These are phyloP conservation scores for Xerocomellus chrysenteron DNA, from an alignment of 768 basidiomycete genomes.

Conservation along the genomic window DNA sequence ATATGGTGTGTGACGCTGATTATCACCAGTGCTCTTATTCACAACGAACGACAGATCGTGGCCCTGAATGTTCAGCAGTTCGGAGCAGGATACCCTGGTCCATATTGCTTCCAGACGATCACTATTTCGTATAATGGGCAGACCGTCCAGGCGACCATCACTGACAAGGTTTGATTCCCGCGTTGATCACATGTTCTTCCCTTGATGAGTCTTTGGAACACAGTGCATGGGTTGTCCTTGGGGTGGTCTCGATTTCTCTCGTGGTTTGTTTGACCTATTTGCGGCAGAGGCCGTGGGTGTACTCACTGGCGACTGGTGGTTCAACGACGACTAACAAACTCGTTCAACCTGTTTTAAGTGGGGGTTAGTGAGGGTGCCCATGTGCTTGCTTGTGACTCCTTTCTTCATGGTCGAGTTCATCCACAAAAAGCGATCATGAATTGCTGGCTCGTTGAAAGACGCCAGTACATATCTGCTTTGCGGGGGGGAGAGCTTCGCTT, in stretches of 20 bases:
- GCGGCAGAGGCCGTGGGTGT: conserved; percentile 48
- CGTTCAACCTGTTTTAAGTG: background rate
- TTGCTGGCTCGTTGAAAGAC: background rate
- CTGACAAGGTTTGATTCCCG: conserved; percentile 50
- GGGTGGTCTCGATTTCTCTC: conserved; percentile 66
- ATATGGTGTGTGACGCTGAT: conserved; percentile 20
- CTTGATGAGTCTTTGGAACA: background rate
- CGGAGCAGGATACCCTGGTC: conserved; percentile 58
- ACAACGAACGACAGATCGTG: conserved; percentile 20
- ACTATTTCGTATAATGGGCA: conserved; percentile 58
- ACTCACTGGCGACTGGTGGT: conserved; percentile 60
- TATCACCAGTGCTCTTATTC: background rate
- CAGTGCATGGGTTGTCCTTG: conserved; percentile 67
- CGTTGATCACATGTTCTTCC: background rate
- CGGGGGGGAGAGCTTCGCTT: background rate
- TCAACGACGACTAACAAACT: conserved; percentile 32
- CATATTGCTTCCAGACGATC: conserved; percentile 63
- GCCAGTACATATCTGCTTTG: background rate
- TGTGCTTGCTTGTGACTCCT: background rate
- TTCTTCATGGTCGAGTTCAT: background rate
- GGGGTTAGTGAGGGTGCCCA: background rate
- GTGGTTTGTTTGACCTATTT: conserved; percentile 64
- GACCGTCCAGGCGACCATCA: conserved; percentile 50
- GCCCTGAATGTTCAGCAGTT: conserved; percentile 42
- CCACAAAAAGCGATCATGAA: background rate